Conservation (phyloP, 148 eudicot species). For the Diospyros lotus region DNA sequence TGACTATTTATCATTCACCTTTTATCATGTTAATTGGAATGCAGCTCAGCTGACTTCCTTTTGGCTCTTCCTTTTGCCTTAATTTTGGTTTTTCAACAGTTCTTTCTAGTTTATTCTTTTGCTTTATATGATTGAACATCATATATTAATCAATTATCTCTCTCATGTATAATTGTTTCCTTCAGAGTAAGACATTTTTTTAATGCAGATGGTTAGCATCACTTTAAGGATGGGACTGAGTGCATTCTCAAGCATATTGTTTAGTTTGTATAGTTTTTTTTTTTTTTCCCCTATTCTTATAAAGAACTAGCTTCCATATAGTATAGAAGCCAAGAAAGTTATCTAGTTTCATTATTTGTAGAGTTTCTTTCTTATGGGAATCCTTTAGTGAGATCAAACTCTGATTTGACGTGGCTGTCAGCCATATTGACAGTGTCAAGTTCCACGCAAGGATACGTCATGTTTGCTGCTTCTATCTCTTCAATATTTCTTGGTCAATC, state of each 20-base stretch:
- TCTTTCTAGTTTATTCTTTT: background rate
- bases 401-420: background rate
- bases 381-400: background rate
- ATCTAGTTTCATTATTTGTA: background rate
- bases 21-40: too few species aligned
- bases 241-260: background rate
- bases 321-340: background rate
- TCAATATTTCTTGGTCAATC: background rate
- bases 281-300: background rate
- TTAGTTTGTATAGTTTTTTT: background rate
- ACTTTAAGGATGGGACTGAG: background rate
- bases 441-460: background rate
- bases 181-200: background rate
- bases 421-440: background rate
- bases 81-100: background rate
- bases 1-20: background rate
- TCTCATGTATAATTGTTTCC: background rate
- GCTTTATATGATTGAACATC: background rate
- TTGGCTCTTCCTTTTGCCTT: background rate
- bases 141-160: background rate
- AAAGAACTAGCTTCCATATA: background rate
- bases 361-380: background rate
- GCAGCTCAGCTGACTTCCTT: too few species aligned
- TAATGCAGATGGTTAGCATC: background rate
- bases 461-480: background rate